Base-by-base conservation (phyloP, 164 flowering plant species). In the Magnolia officinalis region DNA sequence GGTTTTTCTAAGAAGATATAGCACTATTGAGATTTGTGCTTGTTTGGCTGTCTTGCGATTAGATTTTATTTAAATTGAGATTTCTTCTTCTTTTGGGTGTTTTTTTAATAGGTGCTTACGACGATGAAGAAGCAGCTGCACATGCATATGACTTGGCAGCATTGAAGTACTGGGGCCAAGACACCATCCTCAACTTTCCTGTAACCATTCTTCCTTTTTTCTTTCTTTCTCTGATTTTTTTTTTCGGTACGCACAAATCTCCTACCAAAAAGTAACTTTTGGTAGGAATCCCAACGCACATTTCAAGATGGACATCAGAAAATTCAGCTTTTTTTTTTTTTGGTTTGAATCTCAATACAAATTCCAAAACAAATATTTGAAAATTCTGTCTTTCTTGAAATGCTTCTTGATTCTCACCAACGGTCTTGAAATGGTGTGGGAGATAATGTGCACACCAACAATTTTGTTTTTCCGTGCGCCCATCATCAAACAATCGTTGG, bases 61-160 rank as follows among this genome's bases (percentile, higher is more conserved):
- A 2, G n/a, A 5, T 37, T 37, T 37, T 37, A 9, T 3, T 31
- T 67, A 6, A 14, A 26, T 29, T 37, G 9, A 6, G 14, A 20
- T 55, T 63, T 66, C 2, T 20, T 13, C 4, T 64, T 78, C 76
- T 67, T 23, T 26, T 16, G 6, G 8, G 10, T 64, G 2, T 3
- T 67, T 24, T 29, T 72, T 69, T 13, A 31, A 65, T 74, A 95
- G 99, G 99, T 69, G 99, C 99, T 14, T 93, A 95, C 81, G 90
- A 92, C 75, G 97, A 91, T 75, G 99, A 93, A 84, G 93, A 84
- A 79, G 93, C 96, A 26, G 99, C 98, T 19, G 98, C 96, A 67
- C 97, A 85, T 83, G 96, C 99, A 9, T 95, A 95, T 83, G 99
- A 95, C 80, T 84, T 92, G 70, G 99, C 98, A 31, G 99, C 99